phyloP scores from a whole-genome alignment of 768 basidiomycete genomes.

The Tephrocybe rancida region DNA sequence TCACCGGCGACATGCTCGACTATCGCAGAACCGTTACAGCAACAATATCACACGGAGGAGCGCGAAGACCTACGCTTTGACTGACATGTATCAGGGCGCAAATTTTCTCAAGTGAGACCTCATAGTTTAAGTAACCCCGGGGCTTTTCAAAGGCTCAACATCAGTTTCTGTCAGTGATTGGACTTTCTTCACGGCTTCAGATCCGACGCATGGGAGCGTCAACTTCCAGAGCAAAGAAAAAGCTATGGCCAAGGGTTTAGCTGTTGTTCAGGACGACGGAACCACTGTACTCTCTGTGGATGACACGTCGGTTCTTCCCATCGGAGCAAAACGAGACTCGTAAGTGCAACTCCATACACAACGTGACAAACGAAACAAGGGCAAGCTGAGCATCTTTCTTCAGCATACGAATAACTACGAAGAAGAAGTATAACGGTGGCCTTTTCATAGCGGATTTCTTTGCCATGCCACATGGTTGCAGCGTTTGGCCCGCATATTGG shows the following conservation, averaged over 20 bases:
- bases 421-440: slow-evolving; percentile 63
- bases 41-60: slow-evolving; percentile 22
- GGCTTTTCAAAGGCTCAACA: too few species aligned
- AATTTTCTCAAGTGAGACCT: slow-evolving; percentile 62
- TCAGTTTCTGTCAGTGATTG: slow-evolving; percentile 50
- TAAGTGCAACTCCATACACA: slow-evolving; percentile 27
- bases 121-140: too few species aligned
- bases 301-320: slow-evolving; percentile 44
- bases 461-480: slow-evolving; percentile 73
- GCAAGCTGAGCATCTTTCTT: not conserved
- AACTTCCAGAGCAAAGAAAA: slow-evolving; percentile 51
- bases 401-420: slow-evolving; percentile 70
- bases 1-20: slow-evolving; percentile 24
- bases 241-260: slow-evolving; percentile 55
- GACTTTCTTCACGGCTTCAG: slow-evolving; percentile 62
- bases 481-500: slow-evolving; percentile 61
- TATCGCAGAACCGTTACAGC: slow-evolving; percentile 18
- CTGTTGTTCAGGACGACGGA: slow-evolving; percentile 61
- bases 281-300: slow-evolving; percentile 68
- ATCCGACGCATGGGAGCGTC: slow-evolving; percentile 76
- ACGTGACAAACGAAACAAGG: slow-evolving; percentile 6
- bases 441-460: slow-evolving; percentile 76
- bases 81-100: slow-evolving; percentile 45
- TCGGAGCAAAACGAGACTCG: slow-evolving; percentile 59
- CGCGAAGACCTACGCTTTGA: slow-evolving; percentile 27